Evolutionary conservation across 352 stramenopile genomes (phyloP), one percentile per base, ranked within the genome.

Genomic region (Globisporangium alternatum): DNA sequence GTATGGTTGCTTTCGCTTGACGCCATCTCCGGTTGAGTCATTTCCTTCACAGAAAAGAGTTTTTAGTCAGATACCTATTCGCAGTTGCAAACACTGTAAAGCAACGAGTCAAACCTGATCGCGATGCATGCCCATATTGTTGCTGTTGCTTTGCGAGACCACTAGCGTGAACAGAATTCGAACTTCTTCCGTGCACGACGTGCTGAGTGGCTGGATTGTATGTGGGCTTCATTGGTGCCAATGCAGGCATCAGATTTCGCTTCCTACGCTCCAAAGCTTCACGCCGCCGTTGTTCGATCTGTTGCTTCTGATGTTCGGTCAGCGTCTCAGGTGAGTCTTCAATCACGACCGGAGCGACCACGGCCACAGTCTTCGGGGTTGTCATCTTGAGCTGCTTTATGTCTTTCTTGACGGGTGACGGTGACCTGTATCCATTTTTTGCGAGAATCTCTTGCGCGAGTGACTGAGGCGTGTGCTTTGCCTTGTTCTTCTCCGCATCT

Each of bases 231-330:
- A 30, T 10, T 37, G 64, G 19, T 21, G 10, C 35, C 3, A 28
- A 8, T 15, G 33, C 10, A 44, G 25, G n/a, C 35, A 7, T 10
- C 21, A 69, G 21, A 13, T 67, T 65, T 15, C 71, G 72, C 67
- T 78, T 76, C 31, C 80, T 67, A 56, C 83, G 83, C 39, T 84
- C 77, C 17, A 95, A 68, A 35, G 83, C 84, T 49, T 89, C 77
- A 21, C 59, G 70, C 19, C 86, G 70, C 33, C 75, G 74, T 4
- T 60, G 43, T 64, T 93, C 86, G 17, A 95, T 83, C 39, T 79
- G 67, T 19, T 74, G 56, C 35, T 66, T 66, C 52, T 93, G 83
- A 4, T 81, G 70, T 31, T 78, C 74, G 5, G 85, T 92, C 2
- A 93, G 43, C 9, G 49, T 68, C 8, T 80, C 73, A 8, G 81